Evolutionary conservation across 129 eudicot species (phyloP).

Genomic region (Lactuca sativa): DNA sequence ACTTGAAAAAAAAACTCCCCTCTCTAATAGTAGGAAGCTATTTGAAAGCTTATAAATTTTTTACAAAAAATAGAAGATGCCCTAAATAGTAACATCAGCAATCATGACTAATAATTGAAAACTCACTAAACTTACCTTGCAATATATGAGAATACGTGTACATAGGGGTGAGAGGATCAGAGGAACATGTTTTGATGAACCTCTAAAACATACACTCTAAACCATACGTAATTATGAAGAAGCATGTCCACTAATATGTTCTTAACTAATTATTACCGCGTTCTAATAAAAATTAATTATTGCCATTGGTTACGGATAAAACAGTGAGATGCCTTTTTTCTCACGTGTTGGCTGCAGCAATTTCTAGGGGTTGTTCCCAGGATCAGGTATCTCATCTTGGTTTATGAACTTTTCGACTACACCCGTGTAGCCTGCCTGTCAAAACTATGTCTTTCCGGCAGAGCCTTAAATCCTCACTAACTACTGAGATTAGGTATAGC

Average conservation of each 20-base stretch:
- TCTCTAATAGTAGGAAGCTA: no score
- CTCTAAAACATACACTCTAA: neutral
- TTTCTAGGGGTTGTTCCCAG: conserved; percentile 14
- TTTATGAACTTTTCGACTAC: conserved; percentile 1
- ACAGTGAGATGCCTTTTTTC: conserved; percentile 18
- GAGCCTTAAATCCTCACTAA: neutral
- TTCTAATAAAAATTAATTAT: neutral
- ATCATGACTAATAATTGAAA: no score
- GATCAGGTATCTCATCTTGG: conserved; percentile 11
- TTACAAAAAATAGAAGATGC: no score
- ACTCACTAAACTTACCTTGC: no score
- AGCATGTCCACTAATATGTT: neutral
- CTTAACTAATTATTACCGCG: neutral
- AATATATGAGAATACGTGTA: no score
- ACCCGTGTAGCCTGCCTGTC: conserved; percentile 33
- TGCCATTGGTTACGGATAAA: conserved; percentile 16
- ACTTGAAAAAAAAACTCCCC: no score
- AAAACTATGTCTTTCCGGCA: conserved; percentile 1
- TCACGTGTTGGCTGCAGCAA: conserved; percentile 8
- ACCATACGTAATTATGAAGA: neutral
- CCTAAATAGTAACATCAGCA: no score
- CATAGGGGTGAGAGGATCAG: neutral
- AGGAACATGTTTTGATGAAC: neutral
- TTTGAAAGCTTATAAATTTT: no score
- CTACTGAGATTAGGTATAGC: neutral